These are phyloP conservation scores for Ilyonectria destructans DNA, from an alignment of 2,329 filamentous ascomycete genomes.

Conservation along the genomic window DNA sequence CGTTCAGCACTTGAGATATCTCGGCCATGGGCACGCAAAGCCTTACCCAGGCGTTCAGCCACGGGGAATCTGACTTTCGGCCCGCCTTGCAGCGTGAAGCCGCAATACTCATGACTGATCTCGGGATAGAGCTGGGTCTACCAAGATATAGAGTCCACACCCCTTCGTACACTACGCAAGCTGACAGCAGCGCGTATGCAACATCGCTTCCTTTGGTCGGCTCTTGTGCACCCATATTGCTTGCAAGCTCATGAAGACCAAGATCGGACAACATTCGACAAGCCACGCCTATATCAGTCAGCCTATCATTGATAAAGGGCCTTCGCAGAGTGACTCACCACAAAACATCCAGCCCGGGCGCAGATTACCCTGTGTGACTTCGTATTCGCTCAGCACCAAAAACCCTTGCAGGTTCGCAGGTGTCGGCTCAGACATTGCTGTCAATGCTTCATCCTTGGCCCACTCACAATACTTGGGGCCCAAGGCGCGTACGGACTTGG, in stretches of 20 bases:
- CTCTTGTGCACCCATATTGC: background rate
- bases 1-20: constrained; percentile 29
- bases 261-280: constrained; percentile 34
- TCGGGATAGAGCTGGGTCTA: constrained; percentile 33
- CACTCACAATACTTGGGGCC: constrained; percentile 22
- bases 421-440: constrained; percentile 31
- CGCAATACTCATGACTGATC: constrained; percentile 20
- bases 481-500: constrained; percentile 29
- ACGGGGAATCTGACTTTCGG: constrained; percentile 22
- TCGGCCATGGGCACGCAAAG: constrained; percentile 32
- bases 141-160: constrained; percentile 34
- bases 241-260: constrained; percentile 31
- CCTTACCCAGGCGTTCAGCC: constrained; percentile 31
- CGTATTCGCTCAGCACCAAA: constrained; percentile 30
- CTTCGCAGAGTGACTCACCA: constrained; percentile 8
- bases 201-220: constrained; percentile 14
- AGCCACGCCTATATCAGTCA: constrained; percentile 24
- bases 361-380: constrained; percentile 32
- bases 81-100: constrained; percentile 17
- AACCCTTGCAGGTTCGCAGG: constrained; percentile 33
- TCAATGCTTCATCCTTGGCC: constrained; percentile 19
- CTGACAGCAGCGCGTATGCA: constrained; percentile 29
- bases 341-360: constrained; percentile 35
- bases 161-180: constrained; percentile 29
- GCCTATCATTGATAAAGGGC: background rate